Evolutionary conservation across 2,329 filamentous ascomycete species (phyloP).

Genomic region (Claviceps fusiformis): DNA sequence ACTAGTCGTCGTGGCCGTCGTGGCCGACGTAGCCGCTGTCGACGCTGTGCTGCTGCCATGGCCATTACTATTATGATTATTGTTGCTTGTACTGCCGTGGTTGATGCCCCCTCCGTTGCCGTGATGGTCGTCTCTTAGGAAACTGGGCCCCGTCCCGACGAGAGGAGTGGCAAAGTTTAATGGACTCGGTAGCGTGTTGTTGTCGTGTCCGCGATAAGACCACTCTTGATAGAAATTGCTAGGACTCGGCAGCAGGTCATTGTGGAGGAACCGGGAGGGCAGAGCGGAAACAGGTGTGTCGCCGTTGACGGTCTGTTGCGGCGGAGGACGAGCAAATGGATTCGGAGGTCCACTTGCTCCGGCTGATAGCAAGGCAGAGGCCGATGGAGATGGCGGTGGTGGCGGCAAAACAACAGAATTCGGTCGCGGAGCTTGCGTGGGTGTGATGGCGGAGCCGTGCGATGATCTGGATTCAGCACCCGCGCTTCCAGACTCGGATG

Average conservation of each 20-base stretch:
- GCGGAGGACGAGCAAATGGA: constrained; percentile 79
- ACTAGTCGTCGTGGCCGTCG: neutral
- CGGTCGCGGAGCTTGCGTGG: constrained; percentile 39
- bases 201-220: constrained; percentile 60
- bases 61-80: constrained; percentile 1
- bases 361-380: constrained; percentile 72
- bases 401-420: constrained; percentile 73
- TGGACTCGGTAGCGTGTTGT: constrained; percentile 81
- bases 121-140: constrained; percentile 41
- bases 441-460: constrained; percentile 43
- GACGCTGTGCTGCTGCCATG: constrained; percentile 11
- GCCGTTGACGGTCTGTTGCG: constrained; percentile 47
- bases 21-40: neutral
- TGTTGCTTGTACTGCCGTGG: constrained; percentile 8
- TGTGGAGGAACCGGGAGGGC: constrained; percentile 79
- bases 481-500: constrained; percentile 61
- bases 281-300: constrained; percentile 80
- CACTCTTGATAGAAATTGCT: constrained; percentile 89
- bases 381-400: constrained; percentile 84
- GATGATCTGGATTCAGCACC: constrained; percentile 59
- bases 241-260: constrained; percentile 77
- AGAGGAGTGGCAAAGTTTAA: constrained; percentile 83
- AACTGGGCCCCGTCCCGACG: constrained; percentile 47
- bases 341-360: constrained; percentile 89
- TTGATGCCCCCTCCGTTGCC: constrained; percentile 5